Evolutionary conservation across 148 eudicot genomes (phyloP).

Genomic region (Rhododendron williamsianum): DNA sequence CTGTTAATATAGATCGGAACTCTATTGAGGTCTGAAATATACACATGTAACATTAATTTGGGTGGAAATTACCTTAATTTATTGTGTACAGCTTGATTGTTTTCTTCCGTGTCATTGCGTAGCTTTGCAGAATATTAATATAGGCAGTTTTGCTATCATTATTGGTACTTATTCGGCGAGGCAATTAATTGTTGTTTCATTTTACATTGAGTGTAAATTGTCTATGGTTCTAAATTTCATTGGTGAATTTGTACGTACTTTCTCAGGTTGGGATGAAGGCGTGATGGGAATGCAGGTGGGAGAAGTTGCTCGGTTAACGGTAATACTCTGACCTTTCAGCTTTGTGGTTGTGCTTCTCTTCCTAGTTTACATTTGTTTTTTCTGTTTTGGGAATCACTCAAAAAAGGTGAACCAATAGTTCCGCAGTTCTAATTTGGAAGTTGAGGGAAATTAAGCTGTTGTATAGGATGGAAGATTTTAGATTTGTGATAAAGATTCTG

Average conservation of each 20-base stretch:
- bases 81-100: not conserved
- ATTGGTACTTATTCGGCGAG: not conserved
- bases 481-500: not conserved
- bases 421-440: not conserved
- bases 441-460: not conserved
- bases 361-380: not conserved
- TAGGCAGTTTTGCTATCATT: not conserved
- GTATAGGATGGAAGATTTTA: not conserved
- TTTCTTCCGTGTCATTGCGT: not conserved
- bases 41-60: not conserved
- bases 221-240: not conserved
- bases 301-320: conserved; percentile 77
- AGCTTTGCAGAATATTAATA: not conserved
- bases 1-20: not conserved
- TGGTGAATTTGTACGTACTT: not conserved
- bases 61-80: not conserved
- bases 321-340: conserved; percentile 17
- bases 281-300: conserved; percentile 95
- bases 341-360: not conserved
- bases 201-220: not conserved
- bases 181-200: not conserved
- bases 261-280: conserved; percentile 98
- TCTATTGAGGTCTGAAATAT: not conserved
- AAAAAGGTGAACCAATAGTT: not conserved
- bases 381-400: not conserved